Percentiles rank a stretch among this genome's conserved stretches.
Evolutionary conservation across 129 eudicot species (phyloP).

Genomic region (Helichrysum umbraculigerum): DNA sequence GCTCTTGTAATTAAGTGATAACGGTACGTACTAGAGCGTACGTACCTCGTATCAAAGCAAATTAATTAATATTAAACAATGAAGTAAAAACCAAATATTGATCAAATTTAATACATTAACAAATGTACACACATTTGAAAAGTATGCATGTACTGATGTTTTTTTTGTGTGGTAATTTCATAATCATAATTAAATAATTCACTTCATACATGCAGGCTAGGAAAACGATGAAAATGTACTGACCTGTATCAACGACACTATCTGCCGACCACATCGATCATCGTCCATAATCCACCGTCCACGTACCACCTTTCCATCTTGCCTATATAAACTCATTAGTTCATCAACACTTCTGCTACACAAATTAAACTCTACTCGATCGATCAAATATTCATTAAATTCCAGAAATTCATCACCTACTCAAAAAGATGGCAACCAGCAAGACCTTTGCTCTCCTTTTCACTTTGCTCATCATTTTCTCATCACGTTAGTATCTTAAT

Average conservation of each 20-base stretch:
- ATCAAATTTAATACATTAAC: too few species aligned
- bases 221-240: too few species aligned
- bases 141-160: too few species aligned
- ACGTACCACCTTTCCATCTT: background rate
- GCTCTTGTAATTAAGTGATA: too few species aligned
- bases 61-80: too few species aligned
- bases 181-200: too few species aligned
- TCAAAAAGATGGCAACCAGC: constrained; percentile 18
- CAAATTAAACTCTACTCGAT: background rate
- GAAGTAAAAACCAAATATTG: background rate
- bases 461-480: constrained; percentile 19
- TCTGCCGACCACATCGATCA: background rate
- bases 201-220: too few species aligned
- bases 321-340: background rate
- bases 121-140: too few species aligned
- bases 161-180: too few species aligned
- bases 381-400: background rate
- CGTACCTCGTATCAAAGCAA: background rate
- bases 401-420: background rate
- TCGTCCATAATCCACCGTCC: background rate
- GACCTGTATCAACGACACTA: too few species aligned
- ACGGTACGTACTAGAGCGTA: too few species aligned
- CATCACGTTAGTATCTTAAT: constrained; percentile 16
- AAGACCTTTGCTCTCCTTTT: constrained; percentile 28
- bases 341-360: background rate